Conservation (phyloP, 139 green algal species). For the Picochlorum sp. region DNA sequence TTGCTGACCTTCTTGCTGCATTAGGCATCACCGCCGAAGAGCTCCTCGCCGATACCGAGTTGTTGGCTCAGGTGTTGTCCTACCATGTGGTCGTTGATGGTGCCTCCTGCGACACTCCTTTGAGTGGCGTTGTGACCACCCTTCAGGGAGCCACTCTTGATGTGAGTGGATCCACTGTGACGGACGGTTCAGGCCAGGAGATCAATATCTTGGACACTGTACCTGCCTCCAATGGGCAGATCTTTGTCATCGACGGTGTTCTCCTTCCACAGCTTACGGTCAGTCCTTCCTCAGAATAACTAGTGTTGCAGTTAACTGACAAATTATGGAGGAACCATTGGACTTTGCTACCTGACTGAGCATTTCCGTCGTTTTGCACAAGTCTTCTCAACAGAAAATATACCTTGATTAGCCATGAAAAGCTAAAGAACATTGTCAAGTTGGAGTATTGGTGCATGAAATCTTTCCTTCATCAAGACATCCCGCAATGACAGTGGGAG, state of each 20-base stretch:
- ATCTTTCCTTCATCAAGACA: no score
- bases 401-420: no score
- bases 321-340: no score
- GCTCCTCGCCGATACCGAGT: slow-evolving; percentile 17
- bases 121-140: slow-evolving; percentile 3
- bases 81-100: slow-evolving; percentile 39
- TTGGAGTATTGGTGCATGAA: no score
- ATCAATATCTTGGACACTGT: slow-evolving; percentile 16
- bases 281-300: no score
- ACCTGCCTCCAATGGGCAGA: slow-evolving; percentile 9
- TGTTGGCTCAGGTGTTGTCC: slow-evolving; percentile 9
- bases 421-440: no score
- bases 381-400: no score
- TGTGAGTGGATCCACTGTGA: neutral
- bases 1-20: slow-evolving; percentile 9
- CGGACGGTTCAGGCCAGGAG: neutral
- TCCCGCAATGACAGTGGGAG: no score
- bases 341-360: no score
- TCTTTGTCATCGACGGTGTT: slow-evolving; percentile 22
- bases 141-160: neutral
- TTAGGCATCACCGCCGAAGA: slow-evolving; percentile 29
- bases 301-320: no score
- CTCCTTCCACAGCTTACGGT: neutral
- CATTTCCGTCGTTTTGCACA: no score
- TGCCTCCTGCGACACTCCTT: slow-evolving; percentile 14